Evolutionary conservation across 768 basidiomycete genomes (phyloP), one percentile per base, ranked within the genome.

Genomic region (Rhizopogon roseolus): DNA sequence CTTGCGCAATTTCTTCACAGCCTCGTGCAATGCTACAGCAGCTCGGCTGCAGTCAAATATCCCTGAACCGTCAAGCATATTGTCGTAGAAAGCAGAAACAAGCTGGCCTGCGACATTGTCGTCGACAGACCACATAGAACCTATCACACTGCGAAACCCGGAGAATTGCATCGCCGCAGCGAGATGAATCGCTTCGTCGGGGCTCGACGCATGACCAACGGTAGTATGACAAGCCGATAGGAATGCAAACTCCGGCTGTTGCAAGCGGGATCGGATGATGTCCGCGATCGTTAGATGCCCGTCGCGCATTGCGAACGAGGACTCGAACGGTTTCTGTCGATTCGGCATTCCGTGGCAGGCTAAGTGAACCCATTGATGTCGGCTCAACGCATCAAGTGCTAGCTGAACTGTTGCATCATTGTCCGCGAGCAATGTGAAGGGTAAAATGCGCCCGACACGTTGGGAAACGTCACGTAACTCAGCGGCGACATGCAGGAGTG

Each of bases 181-280:
- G 11, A 64, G 57, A 51, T 62, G 62, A 2, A 62, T 42, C 9
- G 54, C 54, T 32, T 64, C 62, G 19, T 60, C 62, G 1, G 62
- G 59, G 4, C 53, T 52, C 17, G 38, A 38, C 16, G 19, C 48
- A 37, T 62, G 43, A 8, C 61, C 61, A 17, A 52, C 52, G 11
- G 62, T 62, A 14, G 62, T 64, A 38, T 60, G 56, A 43, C 62
- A 64, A 6, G 62, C 62, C 34, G 62, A 62, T 27, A 64, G 55
- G 40, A 62, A 60, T 5, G 59, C 62, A 41, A 62, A 22, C 22
- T 22, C 22, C 22, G 22, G 22, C 22, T 22, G 22, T 22, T 22
- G 22, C 22, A 22, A 22, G 22, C 22, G 22, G 3, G 22, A 3
- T 22, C 22, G 22, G 22, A 22, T 22, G 22, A 22, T 22, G 22